phyloP scores from a whole-genome alignment of 768 basidiomycete species.

The Suillus ampliporus region DNA sequence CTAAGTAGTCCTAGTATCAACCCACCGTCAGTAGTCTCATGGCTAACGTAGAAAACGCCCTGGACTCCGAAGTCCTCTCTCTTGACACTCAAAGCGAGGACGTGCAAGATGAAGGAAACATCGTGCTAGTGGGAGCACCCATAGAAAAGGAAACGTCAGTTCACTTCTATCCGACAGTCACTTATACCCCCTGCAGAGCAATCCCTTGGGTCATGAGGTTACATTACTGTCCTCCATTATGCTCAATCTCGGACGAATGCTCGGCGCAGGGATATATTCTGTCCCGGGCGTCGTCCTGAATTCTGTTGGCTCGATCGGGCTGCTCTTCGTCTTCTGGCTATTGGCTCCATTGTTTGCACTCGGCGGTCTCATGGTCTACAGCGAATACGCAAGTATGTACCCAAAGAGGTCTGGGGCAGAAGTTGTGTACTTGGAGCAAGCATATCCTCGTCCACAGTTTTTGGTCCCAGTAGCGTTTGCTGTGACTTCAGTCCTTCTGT shows the following conservation, averaged over 20 bases:
- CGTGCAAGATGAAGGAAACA: neutral
- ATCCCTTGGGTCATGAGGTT: slow-evolving; percentile 13
- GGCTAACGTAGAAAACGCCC: neutral
- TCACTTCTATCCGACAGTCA: neutral
- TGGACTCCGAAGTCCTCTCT: neutral
- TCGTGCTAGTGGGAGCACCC: slow-evolving; percentile 5
- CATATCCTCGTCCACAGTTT: slow-evolving; percentile 24
- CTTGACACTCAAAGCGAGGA: neutral
- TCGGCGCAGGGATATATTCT: slow-evolving; percentile 14
- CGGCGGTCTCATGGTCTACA: slow-evolving; percentile 29
- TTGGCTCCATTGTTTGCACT: slow-evolving; percentile 11
- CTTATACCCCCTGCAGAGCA: slow-evolving; percentile 6
- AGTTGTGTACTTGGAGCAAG: slow-evolving; percentile 50
- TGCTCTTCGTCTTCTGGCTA: slow-evolving; percentile 10
- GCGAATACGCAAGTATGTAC: slow-evolving; percentile 53
- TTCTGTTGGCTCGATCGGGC: slow-evolving; percentile 12
- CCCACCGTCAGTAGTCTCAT: neutral
- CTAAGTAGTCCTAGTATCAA: neutral
- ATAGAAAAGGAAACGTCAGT: slow-evolving; percentile 8
- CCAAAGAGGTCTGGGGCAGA: slow-evolving; percentile 56
- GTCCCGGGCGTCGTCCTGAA: slow-evolving; percentile 11
- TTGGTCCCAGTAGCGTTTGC: slow-evolving; percentile 51
- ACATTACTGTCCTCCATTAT: slow-evolving; percentile 10
- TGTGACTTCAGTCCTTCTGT: slow-evolving; percentile 34
- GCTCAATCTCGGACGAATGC: slow-evolving; percentile 11